Conservation (phyloP, 345 rosid genomes). For the Salix brachista region DNA sequence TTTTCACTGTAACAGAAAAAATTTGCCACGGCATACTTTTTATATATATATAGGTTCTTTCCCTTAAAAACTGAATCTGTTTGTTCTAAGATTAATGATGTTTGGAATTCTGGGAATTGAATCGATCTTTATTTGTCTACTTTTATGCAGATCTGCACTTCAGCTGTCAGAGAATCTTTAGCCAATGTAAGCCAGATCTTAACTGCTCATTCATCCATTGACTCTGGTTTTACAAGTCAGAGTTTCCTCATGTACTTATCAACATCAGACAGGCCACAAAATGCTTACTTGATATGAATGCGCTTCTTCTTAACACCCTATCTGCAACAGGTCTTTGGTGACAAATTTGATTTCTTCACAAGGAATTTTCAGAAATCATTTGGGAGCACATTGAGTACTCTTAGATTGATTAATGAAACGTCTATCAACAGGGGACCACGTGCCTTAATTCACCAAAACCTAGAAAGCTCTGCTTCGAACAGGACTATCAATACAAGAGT, state of each 20-base stretch:
- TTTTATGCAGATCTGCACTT: slow-evolving; percentile 73
- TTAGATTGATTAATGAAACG: slow-evolving; percentile 57
- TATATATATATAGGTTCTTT: neutral
- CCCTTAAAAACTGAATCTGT: neutral
- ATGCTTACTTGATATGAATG: slow-evolving; percentile 20
- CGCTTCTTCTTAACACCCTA: slow-evolving; percentile 21
- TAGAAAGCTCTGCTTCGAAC: slow-evolving; percentile 24
- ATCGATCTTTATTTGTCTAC: neutral
- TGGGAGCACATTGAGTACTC: slow-evolving; percentile 76
- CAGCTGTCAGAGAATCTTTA: slow-evolving; percentile 81
- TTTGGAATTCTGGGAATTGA: neutral
- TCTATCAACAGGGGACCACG: slow-evolving; percentile 20
- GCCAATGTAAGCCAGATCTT: slow-evolving; percentile 69
- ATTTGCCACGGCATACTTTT: neutral
- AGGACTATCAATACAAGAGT: slow-evolving; percentile 3
- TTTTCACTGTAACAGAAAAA: neutral
- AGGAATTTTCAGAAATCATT: slow-evolving; percentile 81
- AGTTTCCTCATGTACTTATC: slow-evolving; percentile 20
- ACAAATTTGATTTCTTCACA: slow-evolving; percentile 56
- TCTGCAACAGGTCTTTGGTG: slow-evolving; percentile 66
- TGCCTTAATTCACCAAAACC: slow-evolving; percentile 20
- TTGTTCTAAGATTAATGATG: neutral
- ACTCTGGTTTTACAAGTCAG: slow-evolving; percentile 37
- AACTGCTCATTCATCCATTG: slow-evolving; percentile 33
- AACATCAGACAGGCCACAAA: neutral